Evolutionary conservation across 1,284 basidiomycete genomes (phyloP).

Genomic region (Ustanciosporium gigantosporum): DNA sequence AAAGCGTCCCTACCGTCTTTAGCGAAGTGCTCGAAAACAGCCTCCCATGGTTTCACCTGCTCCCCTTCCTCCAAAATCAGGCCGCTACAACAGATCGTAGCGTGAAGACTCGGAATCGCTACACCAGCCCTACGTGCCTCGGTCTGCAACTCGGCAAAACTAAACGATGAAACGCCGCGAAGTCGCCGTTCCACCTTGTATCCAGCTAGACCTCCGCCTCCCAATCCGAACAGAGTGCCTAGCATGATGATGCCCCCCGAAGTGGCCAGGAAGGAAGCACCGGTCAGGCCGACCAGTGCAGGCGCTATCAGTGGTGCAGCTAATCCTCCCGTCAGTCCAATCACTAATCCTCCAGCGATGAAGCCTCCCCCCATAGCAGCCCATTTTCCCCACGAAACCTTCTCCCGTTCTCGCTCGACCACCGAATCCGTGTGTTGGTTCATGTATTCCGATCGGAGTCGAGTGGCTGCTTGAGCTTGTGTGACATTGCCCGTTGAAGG

Average conservation of each 20-base stretch:
- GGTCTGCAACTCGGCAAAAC: conserved; percentile 38
- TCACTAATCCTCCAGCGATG: conserved; percentile 45
- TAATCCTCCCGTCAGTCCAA: conserved; percentile 51
- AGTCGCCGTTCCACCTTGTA: conserved; percentile 49
- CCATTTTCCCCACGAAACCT: conserved; percentile 48
- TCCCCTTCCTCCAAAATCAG: conserved; percentile 42
- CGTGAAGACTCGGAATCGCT: conserved; percentile 49
- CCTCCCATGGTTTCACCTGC: conserved; percentile 36
- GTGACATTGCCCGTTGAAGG: conserved; percentile 22
- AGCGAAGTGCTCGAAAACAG: conserved; percentile 25
- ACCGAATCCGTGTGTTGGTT: conserved; percentile 40
- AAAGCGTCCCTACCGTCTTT: conserved; percentile 48
- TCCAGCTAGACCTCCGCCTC: conserved; percentile 53
- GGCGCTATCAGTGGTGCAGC: conserved; percentile 53
- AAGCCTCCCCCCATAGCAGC: conserved; percentile 49
- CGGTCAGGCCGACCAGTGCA: conserved; percentile 49
- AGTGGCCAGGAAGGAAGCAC: conserved; percentile 47
- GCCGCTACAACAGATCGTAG: conserved; percentile 50
- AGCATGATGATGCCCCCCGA: conserved; percentile 52
- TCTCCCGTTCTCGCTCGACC: conserved; percentile 42
- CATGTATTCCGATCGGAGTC: conserved; percentile 52
- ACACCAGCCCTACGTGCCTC: conserved; percentile 38
- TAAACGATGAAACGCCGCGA: conserved; percentile 38
- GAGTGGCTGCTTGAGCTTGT: conserved; percentile 19
- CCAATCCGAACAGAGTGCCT: conserved; percentile 52